Evolutionary conservation across 1,284 basidiomycete genomes (phyloP), one percentile per base, ranked within the genome.

Genomic region (Bjerkandera adusta): DNA sequence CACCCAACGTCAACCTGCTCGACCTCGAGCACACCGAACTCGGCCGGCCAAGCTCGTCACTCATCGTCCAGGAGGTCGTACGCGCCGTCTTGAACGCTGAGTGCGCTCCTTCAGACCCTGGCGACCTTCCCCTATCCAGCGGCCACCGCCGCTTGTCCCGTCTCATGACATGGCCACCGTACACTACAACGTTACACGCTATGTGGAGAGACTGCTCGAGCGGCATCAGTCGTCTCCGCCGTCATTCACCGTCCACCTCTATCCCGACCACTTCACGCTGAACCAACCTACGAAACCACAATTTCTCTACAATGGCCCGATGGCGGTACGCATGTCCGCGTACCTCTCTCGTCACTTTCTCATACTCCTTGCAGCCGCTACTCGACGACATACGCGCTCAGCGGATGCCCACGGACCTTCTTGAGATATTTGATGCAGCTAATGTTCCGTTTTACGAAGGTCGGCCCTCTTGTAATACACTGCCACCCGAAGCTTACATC

Each of bases 391-490:
- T 91, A 47, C 76, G 85, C 36, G 81, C 83, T 7, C 79, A 85
- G 56, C 75, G 85, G 36, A 89, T 91, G 71, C 88, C 89, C 12
- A 80, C 84, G 22, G 88, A 91, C 67, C 88, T 88, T 60, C 70
- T 90, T 5, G 83, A 88, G 54, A 66, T 89, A 30, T 88, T 91
- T 55, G 84, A 90, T 52, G 64, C 73, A 15, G 77, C 79, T 6
- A 72, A 72, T 45, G 72, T 89, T 3, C 83, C 84, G 13, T 91
- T 88, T 64, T 91, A 89, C 62, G 85, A 90, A 61, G 88, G 88
- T 88, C 36, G 20, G 29, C 24, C 18, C 13, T 5, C 12, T 3
- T 34, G 13, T n/a, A 34, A 36, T 25, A 10, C 10, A 21, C 3
- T 15, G 27, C 33, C 20, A 50, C 46, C 38, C 11, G 16, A 10